Evolutionary conservation across 2,329 filamentous ascomycete genomes (phyloP).

Genomic region (Fusarium sp.): DNA sequence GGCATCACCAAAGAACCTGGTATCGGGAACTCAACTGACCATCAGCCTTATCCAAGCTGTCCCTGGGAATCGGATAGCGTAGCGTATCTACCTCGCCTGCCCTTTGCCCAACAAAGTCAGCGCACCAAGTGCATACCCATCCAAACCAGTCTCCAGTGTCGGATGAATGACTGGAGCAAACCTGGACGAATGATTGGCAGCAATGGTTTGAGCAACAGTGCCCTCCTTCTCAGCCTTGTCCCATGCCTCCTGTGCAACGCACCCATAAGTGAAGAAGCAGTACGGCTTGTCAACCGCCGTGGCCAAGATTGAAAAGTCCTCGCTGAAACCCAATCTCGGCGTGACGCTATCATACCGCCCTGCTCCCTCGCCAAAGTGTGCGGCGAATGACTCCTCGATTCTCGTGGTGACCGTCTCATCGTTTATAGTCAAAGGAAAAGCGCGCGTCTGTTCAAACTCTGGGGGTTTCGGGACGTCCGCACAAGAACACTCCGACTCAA

Average conservation of each 20-base stretch:
- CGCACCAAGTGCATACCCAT: conserved; percentile 8
- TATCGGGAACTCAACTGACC: too few species aligned
- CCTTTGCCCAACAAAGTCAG: conserved; percentile 2
- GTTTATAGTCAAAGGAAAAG: conserved; percentile 62
- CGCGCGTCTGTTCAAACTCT: conserved; percentile 50
- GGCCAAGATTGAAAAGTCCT: conserved; percentile 60
- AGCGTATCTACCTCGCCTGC: too few species aligned
- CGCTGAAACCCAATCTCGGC: conserved; percentile 57
- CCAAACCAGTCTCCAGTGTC: conserved; percentile 33
- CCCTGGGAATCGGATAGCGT: too few species aligned
- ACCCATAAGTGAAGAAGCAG: conserved; percentile 38
- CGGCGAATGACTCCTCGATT: conserved; percentile 55
- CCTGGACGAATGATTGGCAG: conserved; percentile 40
- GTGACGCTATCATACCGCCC: conserved; percentile 48
- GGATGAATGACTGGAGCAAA: conserved; percentile 42
- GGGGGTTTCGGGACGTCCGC: conserved; percentile 55
- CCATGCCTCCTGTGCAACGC: conserved; percentile 25
- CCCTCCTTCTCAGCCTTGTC: conserved; percentile 25
- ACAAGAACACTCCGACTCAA: conserved; percentile 63
- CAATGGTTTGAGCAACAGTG: conserved; percentile 29
- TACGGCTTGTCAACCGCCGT: conserved; percentile 27
- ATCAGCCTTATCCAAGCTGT: too few species aligned
- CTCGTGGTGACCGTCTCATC: conserved; percentile 54
- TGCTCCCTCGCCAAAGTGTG: conserved; percentile 52
- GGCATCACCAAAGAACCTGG: too few species aligned